Conservation (phyloP, 345 rosid genomes). For the Isatis tinctoria region DNA sequence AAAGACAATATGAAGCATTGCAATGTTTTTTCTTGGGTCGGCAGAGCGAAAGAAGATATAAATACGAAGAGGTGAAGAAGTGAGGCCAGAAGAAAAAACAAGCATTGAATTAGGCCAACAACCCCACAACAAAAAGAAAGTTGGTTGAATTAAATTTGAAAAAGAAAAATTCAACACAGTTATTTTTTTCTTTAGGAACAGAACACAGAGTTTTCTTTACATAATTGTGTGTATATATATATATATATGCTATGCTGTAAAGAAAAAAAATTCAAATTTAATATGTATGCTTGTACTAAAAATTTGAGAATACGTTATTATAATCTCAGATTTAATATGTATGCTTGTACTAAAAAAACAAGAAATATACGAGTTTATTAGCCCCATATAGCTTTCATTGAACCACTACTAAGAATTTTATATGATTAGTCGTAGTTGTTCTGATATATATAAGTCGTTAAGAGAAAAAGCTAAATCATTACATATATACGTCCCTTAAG, state of each 20-base stretch:
- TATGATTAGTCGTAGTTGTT: constrained; percentile 13
- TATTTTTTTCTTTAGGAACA: neutral
- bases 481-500: no score
- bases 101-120: constrained; percentile 74
- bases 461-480: neutral
- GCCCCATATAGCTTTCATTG: neutral
- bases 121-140: constrained; percentile 56
- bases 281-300: no score
- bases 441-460: neutral
- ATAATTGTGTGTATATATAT: neutral
- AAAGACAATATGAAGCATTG: constrained; percentile 8
- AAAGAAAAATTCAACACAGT: neutral
- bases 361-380: neutral
- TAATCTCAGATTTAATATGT: neutral
- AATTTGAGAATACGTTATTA: no score
- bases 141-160: constrained; percentile 48
- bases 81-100: constrained; percentile 15
- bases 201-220: neutral
- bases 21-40: constrained; percentile 8
- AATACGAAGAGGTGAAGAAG: constrained; percentile 29
- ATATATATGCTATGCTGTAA: no score
- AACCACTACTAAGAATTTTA: constrained; percentile 8
- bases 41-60: constrained; percentile 22
- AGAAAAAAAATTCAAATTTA: no score
- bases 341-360: neutral